phyloP scores from a whole-genome alignment of 495 filamentous ascomycete species.

The Talaromyces wortmannii region DNA sequence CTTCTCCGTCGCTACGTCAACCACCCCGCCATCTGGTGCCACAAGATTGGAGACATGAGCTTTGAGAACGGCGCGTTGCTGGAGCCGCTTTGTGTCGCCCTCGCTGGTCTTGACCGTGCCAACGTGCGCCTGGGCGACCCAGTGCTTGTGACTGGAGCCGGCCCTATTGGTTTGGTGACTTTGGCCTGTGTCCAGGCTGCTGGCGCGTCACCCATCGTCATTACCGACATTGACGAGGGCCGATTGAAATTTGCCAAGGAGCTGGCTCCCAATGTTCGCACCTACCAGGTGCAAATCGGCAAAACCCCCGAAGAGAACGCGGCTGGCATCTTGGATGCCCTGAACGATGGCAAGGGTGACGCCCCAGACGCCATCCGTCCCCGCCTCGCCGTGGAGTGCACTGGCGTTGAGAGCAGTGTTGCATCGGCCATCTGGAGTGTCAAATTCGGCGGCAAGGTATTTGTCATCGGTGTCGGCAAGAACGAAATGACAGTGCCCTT shows the following conservation, averaged over 20 bases:
- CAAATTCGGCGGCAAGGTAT: constrained; percentile 91
- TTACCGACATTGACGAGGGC: constrained; percentile 88
- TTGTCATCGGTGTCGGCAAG: constrained; percentile 88
- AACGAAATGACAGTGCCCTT: constrained; percentile 92
- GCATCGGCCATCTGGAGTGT: constrained; percentile 78
- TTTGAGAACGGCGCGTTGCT: constrained; percentile 83
- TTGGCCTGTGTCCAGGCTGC: constrained; percentile 75
- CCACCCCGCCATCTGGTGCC: constrained; percentile 86
- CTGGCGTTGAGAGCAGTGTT: constrained; percentile 85
- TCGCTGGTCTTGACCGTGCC: constrained; percentile 77
- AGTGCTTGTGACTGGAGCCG: constrained; percentile 80
- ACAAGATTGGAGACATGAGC: constrained; percentile 85
- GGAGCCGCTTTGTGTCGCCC: constrained; percentile 78
- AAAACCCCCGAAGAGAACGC: constrained; percentile 64
- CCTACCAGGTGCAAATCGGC: constrained; percentile 66
- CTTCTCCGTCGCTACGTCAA: constrained; percentile 87
- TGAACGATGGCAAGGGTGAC: constrained; percentile 34
- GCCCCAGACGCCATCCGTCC: constrained; percentile 67
- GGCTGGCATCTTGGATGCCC: constrained; percentile 49
- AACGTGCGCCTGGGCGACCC: constrained; percentile 74
- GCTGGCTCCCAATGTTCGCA: constrained; percentile 64
- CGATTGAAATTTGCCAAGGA: constrained; percentile 76
- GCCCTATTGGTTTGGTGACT: constrained; percentile 84
- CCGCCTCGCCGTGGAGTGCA: constrained; percentile 77
- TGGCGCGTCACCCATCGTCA: constrained; percentile 77